phyloP scores from a whole-genome alignment of 495 filamentous ascomycete genomes.

The Penicillium subrubescens region DNA sequence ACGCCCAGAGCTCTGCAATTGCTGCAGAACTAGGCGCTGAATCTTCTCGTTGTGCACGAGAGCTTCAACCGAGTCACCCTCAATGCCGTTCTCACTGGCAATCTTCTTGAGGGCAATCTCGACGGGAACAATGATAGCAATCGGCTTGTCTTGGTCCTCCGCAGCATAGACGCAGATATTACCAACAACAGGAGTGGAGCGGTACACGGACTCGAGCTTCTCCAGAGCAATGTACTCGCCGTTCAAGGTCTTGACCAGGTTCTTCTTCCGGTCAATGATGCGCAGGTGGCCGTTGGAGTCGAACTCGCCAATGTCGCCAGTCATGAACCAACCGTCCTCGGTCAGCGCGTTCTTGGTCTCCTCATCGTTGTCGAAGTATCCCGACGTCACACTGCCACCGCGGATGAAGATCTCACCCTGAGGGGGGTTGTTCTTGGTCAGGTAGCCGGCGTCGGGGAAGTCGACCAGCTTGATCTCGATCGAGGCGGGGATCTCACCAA shows the following conservation, averaged over 20 bases:
- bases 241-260: slow-evolving; percentile 91
- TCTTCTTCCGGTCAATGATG: slow-evolving; percentile 98
- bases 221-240: slow-evolving; percentile 98
- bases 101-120: slow-evolving; percentile 85
- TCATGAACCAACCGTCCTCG: slow-evolving; percentile 92
- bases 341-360: slow-evolving; percentile 77
- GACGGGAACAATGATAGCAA: slow-evolving; percentile 91
- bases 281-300: slow-evolving; percentile 76
- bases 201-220: slow-evolving; percentile 97
- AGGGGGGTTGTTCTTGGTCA: slow-evolving; percentile 81
- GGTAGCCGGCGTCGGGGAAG: slow-evolving; percentile 91
- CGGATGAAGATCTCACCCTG: slow-evolving; percentile 96
- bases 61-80: slow-evolving; percentile 71
- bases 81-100: slow-evolving; percentile 69
- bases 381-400: slow-evolving; percentile 68
- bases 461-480: slow-evolving; percentile 95
- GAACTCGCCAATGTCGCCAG: slow-evolving; percentile 92
- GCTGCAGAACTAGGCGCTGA: slow-evolving; percentile 73
- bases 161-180: slow-evolving; percentile 97
- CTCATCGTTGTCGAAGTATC: slow-evolving; percentile 81
- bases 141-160: slow-evolving; percentile 74
- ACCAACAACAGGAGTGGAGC: slow-evolving; percentile 77
- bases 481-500: slow-evolving; percentile 79
- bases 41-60: slow-evolving; percentile 85
- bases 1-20: slow-evolving; percentile 75